Base-by-base conservation (phyloP, 306 rosid genomes). In the Trifolium fragiferum region DNA sequence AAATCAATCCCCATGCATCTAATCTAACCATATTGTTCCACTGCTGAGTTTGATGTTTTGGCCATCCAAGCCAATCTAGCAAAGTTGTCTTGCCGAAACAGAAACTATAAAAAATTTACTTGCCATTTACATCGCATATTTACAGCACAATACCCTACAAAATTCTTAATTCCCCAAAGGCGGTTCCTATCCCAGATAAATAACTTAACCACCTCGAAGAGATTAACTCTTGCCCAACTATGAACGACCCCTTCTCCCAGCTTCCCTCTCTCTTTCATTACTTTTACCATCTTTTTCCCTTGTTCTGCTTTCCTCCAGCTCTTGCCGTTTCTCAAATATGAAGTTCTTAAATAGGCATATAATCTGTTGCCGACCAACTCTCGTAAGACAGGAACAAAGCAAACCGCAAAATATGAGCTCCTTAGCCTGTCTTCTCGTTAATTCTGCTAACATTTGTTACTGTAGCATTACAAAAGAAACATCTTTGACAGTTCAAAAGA, bases 391-490 rank as follows among this genome's bases (percentile, higher is more conserved):
- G 53, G 76, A 66, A 75, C 82, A 77, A 65, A 61, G 53, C 79
- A 80, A 79, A 79, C 79, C 54, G 23, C 62, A 44, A 76, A 73
- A 69, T 30, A 77, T 44, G 74, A 68, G 68, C 60, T 49, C 70
- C 80, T 64, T 81, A 84, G 73, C 80, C 84, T 1, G 73, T 74
- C 74, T 81, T 82, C 76, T 84, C 72, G 46, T 58, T 72, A 71
- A 86, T 70, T 80, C 83, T 84, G 84, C 73, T 76, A 66, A 94
- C 89, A 23, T 85, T 87, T 10, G 84, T 54, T 3, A 94, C 96
- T n/a, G 89, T 80, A 50, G 93, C 85, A 18, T 94, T 94, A 93
- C 99, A 94, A 80, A 94, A 94, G 94, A 94, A 94, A 83, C 99
- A 94, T 83, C 99, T 88, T 66, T 92, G 93, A 83, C 96, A 94